Conservation (phyloP, 1,284 basidiomycete species). For the Leccinum ponderosum region DNA sequence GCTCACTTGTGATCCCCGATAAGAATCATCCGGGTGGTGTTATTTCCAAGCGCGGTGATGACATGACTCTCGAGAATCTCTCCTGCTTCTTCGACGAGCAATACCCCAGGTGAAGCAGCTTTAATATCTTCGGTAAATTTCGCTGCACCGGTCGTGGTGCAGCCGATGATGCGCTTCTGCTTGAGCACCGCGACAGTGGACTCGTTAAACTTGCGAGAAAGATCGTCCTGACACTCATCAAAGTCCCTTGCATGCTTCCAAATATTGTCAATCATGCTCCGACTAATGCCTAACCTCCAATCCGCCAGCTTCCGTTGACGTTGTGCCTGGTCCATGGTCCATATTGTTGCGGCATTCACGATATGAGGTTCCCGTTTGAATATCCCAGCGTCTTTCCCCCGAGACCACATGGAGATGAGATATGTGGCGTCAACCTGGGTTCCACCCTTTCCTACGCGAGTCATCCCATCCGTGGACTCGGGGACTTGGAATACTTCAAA, state of each 20-base stretch:
- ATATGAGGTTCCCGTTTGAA: slow-evolving; percentile 35
- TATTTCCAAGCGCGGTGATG: slow-evolving; percentile 50
- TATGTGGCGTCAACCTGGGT: slow-evolving; percentile 33
- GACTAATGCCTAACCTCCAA: slow-evolving; percentile 45
- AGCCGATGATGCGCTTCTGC: slow-evolving; percentile 56
- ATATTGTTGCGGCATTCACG: slow-evolving; percentile 36
- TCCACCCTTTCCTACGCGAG: slow-evolving; percentile 47
- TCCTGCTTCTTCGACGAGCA: slow-evolving; percentile 70
- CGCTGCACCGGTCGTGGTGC: slow-evolving; percentile 67
- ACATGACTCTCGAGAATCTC: slow-evolving; percentile 70
- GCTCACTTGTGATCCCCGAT: slow-evolving; percentile 71
- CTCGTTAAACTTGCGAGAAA: slow-evolving; percentile 41
- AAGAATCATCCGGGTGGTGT: slow-evolving; percentile 54
- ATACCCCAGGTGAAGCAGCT: slow-evolving; percentile 46
- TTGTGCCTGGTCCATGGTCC: slow-evolving; percentile 39
- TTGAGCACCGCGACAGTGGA: slow-evolving; percentile 38
- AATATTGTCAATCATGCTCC: slow-evolving; percentile 39
- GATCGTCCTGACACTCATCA: slow-evolving; percentile 39
- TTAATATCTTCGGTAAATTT: slow-evolving; percentile 52
- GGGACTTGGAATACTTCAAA: slow-evolving; percentile 51
- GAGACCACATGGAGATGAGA: slow-evolving; percentile 48
- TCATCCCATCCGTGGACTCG: slow-evolving; percentile 36
- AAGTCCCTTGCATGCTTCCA: slow-evolving; percentile 38
- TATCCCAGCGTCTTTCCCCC: slow-evolving; percentile 44
- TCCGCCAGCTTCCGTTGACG: slow-evolving; percentile 34